These are phyloP conservation scores for Cladophialophora exuberans DNA, from an alignment of 2,329 filamentous ascomycete genomes.

Conservation along the genomic window DNA sequence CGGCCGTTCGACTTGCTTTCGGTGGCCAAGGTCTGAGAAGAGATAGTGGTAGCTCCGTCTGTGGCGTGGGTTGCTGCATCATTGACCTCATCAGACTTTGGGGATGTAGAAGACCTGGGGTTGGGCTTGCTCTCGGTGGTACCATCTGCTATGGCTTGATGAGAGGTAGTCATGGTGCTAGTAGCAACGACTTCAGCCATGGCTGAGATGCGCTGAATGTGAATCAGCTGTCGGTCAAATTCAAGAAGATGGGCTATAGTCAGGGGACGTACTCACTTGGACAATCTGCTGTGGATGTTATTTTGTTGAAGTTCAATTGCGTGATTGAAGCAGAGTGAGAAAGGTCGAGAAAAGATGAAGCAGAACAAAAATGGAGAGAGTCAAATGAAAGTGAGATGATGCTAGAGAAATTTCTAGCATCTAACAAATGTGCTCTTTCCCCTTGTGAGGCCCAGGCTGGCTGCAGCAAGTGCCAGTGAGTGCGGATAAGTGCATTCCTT, in stretches of 20 bases:
- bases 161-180: slow-evolving; percentile 1
- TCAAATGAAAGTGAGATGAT: too few relatives aligned
- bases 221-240: not conserved
- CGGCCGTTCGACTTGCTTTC: not conserved
- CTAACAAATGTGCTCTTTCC: too few relatives aligned
- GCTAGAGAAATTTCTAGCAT: too few relatives aligned
- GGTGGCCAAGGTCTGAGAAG: not conserved
- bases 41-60: not conserved
- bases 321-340: not conserved
- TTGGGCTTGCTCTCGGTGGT: not conserved
- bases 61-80: not conserved
- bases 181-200: not conserved
- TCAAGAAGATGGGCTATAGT: not conserved
- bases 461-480: too few relatives aligned
- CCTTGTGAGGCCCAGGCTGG: too few relatives aligned
- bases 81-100: not conserved
- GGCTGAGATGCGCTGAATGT: not conserved
- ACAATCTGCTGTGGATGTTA: not conserved
- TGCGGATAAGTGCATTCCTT: too few relatives aligned
- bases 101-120: not conserved
- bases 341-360: not conserved
- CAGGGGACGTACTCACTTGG: not conserved
- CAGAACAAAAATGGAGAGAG: not conserved
- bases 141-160: not conserved
- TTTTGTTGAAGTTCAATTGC: not conserved